phyloP scores from a whole-genome alignment of 164 flowering plant genomes.

The Aristolochia californica region DNA sequence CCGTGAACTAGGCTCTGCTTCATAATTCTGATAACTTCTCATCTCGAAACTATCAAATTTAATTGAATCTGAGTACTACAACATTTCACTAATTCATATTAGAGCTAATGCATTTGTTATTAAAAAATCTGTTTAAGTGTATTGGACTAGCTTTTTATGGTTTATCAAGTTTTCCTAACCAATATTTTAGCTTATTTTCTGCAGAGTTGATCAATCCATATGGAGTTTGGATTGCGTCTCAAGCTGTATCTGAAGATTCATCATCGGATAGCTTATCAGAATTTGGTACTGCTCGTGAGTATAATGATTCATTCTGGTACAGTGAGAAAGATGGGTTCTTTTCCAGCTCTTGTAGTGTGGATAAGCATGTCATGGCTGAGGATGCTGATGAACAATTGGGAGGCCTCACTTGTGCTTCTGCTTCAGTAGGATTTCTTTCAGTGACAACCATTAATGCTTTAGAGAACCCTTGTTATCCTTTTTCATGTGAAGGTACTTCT shows the following conservation, averaged over 20 bases:
- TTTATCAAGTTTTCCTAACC: no score
- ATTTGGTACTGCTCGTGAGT: conserved; percentile 87
- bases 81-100: no score
- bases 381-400: conserved; percentile 23
- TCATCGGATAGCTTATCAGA: conserved; percentile 71
- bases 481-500: conserved; percentile 5
- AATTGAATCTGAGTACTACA: background rate
- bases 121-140: no score
- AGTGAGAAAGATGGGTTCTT: conserved; percentile 56
- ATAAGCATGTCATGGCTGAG: conserved; percentile 56
- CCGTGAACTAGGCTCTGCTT: no score
- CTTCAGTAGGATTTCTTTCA: conserved; percentile 24
- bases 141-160: background rate
- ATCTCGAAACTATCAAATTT: background rate
- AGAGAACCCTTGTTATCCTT: conserved; percentile 23
- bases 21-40: background rate
- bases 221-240: conserved; percentile 37
- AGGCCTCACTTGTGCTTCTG: conserved; percentile 6
- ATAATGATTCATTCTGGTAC: conserved; percentile 50
- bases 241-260: conserved; percentile 31
- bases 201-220: conserved; percentile 83
- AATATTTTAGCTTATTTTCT: background rate
- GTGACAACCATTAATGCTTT: conserved; percentile 16
- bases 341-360: conserved; percentile 50
- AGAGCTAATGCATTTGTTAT: no score